Percentiles rank a stretch among this genome's conserved stretches.
Conservation (phyloP, 345 rosid genomes). For the Eucalyptus cloeziana region DNA sequence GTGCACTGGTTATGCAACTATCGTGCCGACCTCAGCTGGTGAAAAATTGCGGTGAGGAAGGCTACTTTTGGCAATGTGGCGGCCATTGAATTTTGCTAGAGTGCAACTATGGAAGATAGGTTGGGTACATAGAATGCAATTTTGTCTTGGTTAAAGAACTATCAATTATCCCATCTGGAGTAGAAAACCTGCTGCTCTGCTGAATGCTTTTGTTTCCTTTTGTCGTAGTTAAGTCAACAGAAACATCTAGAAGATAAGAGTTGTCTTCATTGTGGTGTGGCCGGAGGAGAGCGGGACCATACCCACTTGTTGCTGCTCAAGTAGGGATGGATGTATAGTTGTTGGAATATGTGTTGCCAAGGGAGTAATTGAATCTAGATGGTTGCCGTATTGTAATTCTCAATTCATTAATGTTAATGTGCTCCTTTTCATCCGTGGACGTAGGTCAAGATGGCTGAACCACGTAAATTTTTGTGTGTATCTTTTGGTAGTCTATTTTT, state of each 20-base stretch:
- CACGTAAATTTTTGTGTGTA: background rate
- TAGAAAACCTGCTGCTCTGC: background rate
- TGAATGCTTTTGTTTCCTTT: background rate
- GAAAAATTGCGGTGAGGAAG: background rate
- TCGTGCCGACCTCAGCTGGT: background rate
- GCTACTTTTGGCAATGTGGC: background rate
- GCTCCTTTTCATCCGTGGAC: background rate
- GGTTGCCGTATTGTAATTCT: background rate
- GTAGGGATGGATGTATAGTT: background rate
- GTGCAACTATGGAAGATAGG: background rate
- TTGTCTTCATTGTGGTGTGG: background rate
- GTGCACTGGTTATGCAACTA: background rate
- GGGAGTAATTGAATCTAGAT: background rate
- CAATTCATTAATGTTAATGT: background rate
- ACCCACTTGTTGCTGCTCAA: background rate
- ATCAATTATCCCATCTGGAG: background rate
- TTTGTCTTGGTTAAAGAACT: background rate
- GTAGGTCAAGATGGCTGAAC: background rate
- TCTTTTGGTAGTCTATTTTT: background rate
- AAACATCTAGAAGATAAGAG: background rate
- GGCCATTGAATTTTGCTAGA: background rate
- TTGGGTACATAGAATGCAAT: background rate
- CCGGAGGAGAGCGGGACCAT: background rate
- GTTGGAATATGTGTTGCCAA: background rate
- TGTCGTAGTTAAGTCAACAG: background rate